A percentile compares a stretch with the other conserved stretches of the same genome.
Evolutionary conservation across 108 stramenopile genomes (phyloP).

Genomic region (Nannochloropsis salina): DNA sequence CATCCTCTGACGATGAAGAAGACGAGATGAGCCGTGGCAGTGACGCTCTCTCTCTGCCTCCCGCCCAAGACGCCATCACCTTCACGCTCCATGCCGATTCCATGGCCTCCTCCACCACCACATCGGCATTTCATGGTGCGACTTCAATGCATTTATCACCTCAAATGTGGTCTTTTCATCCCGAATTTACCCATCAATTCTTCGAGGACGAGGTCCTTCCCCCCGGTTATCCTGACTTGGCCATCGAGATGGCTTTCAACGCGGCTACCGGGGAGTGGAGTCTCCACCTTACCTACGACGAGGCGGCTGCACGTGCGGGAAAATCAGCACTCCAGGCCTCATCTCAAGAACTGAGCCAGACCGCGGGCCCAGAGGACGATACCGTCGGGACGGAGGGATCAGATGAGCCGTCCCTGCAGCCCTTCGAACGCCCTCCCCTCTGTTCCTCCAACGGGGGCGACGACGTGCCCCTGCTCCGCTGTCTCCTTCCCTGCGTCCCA

Average conservation of each 20-base stretch:
- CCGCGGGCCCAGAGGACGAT: too few species aligned
- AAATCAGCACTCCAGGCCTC: background rate
- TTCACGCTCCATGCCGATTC: background rate
- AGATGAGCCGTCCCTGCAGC: too few species aligned
- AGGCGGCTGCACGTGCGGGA: background rate
- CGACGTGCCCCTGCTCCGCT: background rate
- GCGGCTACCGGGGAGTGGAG: constrained; percentile 26
- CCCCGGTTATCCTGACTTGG: constrained; percentile 21
- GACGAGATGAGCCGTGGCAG: background rate
- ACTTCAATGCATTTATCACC: background rate
- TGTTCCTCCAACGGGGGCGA: background rate
- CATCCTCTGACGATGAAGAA: background rate
- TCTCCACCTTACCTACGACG: constrained; percentile 17
- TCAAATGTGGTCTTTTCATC: background rate
- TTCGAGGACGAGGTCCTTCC: constrained; percentile 36
- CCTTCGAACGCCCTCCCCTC: too few species aligned
- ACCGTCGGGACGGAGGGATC: too few species aligned
- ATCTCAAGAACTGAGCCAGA: too few species aligned
- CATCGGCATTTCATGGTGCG: background rate
- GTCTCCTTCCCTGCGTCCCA: background rate
- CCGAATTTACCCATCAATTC: constrained; percentile 41
- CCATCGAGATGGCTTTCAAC: constrained; percentile 22
- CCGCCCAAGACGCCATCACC: background rate
- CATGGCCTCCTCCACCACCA: background rate
- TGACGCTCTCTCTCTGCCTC: background rate